phyloP scores from a whole-genome alignment of 176 grass and related monocot genomes.

The Phoenix dactylifera region DNA sequence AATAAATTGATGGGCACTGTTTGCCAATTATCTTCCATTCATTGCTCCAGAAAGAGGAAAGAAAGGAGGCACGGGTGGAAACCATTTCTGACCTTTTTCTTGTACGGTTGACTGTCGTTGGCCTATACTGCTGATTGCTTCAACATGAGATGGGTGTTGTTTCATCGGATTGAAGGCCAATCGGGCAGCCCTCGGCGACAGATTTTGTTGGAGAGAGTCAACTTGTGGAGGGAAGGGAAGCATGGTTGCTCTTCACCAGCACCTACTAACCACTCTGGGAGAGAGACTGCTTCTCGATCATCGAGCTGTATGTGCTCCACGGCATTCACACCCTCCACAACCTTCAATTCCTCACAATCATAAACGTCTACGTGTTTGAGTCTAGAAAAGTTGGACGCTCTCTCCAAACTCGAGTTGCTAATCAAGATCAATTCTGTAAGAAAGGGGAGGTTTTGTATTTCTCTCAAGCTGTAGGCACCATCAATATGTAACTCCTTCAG shows the following conservation, averaged over 20 bases:
- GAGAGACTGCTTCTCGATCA: not conserved
- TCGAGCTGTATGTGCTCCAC: not conserved
- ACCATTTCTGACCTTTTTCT: no score
- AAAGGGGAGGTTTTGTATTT: not conserved
- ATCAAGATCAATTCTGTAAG: not conserved
- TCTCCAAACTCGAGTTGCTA: no score
- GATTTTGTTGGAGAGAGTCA: not conserved
- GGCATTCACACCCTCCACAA: not conserved
- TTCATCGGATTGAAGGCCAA: no score
- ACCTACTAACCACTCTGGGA: not conserved
- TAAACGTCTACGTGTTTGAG: not conserved
- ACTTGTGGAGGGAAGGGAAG: not conserved
- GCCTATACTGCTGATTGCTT: no score
- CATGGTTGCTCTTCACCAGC: not conserved
- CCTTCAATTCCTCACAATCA: not conserved
- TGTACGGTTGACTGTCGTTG: no score
- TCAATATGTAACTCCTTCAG: not conserved
- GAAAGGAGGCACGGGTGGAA: no score
- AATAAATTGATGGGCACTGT: no score
- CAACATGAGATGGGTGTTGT: no score
- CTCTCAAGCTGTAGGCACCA: not conserved
- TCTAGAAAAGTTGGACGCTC: not conserved
- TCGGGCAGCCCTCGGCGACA: no score
- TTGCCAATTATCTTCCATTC: no score
- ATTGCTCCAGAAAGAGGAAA: no score